Conservation (phyloP, 2,329 filamentous ascomycete species). For the Neofusicoccum kwambonambiense region DNA sequence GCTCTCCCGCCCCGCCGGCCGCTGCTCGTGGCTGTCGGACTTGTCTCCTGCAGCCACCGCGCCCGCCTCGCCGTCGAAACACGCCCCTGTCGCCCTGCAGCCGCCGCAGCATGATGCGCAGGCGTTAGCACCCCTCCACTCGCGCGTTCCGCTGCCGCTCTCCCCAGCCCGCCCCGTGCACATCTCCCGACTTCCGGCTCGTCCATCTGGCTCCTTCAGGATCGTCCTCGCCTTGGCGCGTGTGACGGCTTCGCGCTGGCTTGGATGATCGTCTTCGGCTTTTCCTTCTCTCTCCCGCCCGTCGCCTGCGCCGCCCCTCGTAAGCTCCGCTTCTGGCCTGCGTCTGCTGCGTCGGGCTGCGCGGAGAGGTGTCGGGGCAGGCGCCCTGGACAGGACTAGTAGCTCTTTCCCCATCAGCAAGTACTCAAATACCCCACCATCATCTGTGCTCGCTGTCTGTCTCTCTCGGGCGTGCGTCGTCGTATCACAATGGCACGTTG, state of each 20-base stretch:
- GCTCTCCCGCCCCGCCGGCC: background rate
- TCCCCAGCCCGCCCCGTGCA: background rate
- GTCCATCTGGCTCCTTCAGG: conserved; percentile 1
- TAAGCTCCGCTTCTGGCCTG: background rate
- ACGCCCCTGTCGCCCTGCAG: background rate
- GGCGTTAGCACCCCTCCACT: background rate
- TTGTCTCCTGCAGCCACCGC: background rate
- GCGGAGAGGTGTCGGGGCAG: background rate
- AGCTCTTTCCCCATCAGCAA: background rate
- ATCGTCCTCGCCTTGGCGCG: background rate
- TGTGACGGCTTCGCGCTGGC: background rate
- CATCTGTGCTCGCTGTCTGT: background rate
- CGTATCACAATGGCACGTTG: background rate
- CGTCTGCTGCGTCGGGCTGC: background rate
- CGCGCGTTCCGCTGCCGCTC: background rate
- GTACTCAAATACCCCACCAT: background rate
- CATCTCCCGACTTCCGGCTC: conserved; percentile 11
- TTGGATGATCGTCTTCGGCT: background rate
- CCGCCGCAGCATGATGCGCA: background rate
- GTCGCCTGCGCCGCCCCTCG: background rate
- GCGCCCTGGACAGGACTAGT: background rate
- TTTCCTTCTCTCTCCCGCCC: background rate
- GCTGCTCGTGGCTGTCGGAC: background rate
- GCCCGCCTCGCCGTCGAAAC: background rate
- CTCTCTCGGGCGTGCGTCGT: background rate